Percentiles rank a stretch among this genome's conserved stretches.
These are phyloP conservation scores for Pythium insidiosum DNA, from an alignment of 352 stramenopile species.

Conservation along the genomic window DNA sequence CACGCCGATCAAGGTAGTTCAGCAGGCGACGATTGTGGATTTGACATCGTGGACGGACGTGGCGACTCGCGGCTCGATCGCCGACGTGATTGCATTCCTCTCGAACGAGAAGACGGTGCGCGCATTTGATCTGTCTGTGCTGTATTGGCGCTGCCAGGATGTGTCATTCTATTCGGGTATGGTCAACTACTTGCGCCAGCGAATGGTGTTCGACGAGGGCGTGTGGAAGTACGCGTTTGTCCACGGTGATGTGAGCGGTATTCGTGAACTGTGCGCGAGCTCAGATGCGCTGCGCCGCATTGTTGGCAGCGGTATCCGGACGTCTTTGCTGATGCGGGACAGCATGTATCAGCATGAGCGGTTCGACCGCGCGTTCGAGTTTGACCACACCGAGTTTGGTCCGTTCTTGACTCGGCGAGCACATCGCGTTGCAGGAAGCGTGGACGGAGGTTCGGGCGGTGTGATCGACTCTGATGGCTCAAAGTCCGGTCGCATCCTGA, in stretches of 20 bases:
- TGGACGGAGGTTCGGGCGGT: not conserved
- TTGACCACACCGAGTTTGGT: slow-evolving; percentile 41
- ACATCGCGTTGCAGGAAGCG: slow-evolving; percentile 22
- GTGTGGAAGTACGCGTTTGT: slow-evolving; percentile 49
- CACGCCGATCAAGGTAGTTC: slow-evolving; percentile 4
- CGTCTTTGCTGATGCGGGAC: slow-evolving; percentile 14
- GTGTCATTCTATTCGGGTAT: slow-evolving; percentile 26
- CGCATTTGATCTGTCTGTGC: not conserved
- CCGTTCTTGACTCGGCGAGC: slow-evolving; percentile 31
- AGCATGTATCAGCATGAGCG: slow-evolving; percentile 22
- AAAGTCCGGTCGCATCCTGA: slow-evolving; percentile 17
- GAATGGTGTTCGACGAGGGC: slow-evolving; percentile 23
- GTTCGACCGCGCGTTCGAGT: slow-evolving; percentile 16
- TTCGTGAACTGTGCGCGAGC: slow-evolving; percentile 22
- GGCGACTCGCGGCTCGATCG: slow-evolving; percentile 25
- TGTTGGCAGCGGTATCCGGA: slow-evolving; percentile 24
- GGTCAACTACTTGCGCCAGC: slow-evolving; percentile 22
- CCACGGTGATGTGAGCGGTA: slow-evolving; percentile 28
- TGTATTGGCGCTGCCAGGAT: slow-evolving; percentile 40
- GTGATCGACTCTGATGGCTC: not conserved
- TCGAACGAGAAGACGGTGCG: slow-evolving; percentile 1
- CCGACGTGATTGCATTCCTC: slow-evolving; percentile 31
- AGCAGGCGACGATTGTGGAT: slow-evolving; percentile 19
- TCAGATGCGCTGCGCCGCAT: slow-evolving; percentile 9
- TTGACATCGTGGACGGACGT: slow-evolving; percentile 54